Percentiles rank a stretch among this genome's conserved stretches.
These are phyloP conservation scores for Besnoitia besnoiti DNA, from an alignment of 169 alveolate genomes.

Conservation along the genomic window DNA sequence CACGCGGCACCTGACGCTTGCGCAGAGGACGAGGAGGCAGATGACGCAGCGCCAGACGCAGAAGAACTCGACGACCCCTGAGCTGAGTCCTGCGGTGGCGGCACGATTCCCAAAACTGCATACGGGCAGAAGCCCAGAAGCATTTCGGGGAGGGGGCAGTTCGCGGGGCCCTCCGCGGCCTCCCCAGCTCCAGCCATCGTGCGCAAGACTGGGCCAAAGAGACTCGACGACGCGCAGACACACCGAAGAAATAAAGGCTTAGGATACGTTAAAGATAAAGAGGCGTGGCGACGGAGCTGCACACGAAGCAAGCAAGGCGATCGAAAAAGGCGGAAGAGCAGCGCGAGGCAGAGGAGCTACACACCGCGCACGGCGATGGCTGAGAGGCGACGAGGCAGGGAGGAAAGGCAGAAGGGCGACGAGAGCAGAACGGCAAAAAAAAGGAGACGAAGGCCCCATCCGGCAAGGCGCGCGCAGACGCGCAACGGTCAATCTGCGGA, in stretches of 20 bases:
- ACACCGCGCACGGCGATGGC: too few relatives aligned
- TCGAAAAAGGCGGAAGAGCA: background rate
- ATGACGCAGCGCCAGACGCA: background rate
- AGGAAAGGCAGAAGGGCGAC: background rate
- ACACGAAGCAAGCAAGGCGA: background rate
- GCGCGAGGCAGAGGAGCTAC: too few relatives aligned
- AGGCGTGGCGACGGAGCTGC: background rate
- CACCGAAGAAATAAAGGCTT: too few relatives aligned
- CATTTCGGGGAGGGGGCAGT: background rate
- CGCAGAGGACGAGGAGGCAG: background rate
- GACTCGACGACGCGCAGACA: background rate
- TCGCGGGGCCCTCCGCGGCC: background rate
- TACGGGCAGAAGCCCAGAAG: constrained; percentile 21
- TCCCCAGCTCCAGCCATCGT: background rate
- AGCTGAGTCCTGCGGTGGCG: background rate
- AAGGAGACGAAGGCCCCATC: too few relatives aligned
- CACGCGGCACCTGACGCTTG: background rate
- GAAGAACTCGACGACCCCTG: too few relatives aligned
- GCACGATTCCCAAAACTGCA: background rate
- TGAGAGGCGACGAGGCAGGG: background rate
- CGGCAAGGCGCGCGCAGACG: too few relatives aligned
- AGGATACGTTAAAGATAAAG: background rate
- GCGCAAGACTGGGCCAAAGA: background rate
- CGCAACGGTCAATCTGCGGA: too few relatives aligned
- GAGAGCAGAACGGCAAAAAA: background rate